phyloP scores from a whole-genome alignment of 495 filamentous ascomycete genomes.

The Lasiosphaeriaceae sp. region DNA sequence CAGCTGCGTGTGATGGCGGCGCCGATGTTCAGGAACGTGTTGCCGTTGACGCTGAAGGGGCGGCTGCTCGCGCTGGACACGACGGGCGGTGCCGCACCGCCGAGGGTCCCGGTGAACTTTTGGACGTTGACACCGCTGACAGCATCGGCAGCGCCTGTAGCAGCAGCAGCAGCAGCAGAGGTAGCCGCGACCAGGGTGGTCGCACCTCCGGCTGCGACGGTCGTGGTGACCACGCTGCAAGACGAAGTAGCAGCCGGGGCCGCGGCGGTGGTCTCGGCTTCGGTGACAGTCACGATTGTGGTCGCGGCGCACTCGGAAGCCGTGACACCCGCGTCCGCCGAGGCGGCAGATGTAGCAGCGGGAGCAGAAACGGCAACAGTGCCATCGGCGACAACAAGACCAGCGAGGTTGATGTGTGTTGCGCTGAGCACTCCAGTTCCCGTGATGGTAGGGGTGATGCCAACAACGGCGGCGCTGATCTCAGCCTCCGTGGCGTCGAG shows the following conservation, averaged over 20 bases:
- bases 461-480: conserved; percentile 47
- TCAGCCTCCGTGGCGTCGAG: conserved; percentile 52
- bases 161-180: conserved; percentile 1
- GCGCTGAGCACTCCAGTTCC: conserved; percentile 6
- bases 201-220: conserved; percentile 29
- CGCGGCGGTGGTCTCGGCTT: conserved; percentile 17
- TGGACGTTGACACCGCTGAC: conserved; percentile 42
- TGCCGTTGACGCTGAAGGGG: conserved; percentile 53
- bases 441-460: conserved; percentile 6
- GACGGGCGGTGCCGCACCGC: conserved; percentile 47
- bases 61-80: conserved; percentile 37
- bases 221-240: conserved; percentile 5
- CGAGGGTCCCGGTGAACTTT: conserved; percentile 52
- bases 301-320: conserved; percentile 1
- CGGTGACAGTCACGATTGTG: background rate
- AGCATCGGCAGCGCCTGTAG: conserved; percentile 17
- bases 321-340: conserved; percentile 21
- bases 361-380: conserved; percentile 28
- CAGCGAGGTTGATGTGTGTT: conserved; percentile 12
- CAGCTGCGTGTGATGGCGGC: conserved; percentile 50
- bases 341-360: conserved; percentile 41
- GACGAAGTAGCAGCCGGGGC: background rate
- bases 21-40: conserved; percentile 43
- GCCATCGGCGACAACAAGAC: conserved; percentile 18
- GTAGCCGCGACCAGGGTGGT: conserved; percentile 18